phyloP scores from a whole-genome alignment of 2,329 filamentous ascomycete species.

The Trichoderma cornu-damae region DNA sequence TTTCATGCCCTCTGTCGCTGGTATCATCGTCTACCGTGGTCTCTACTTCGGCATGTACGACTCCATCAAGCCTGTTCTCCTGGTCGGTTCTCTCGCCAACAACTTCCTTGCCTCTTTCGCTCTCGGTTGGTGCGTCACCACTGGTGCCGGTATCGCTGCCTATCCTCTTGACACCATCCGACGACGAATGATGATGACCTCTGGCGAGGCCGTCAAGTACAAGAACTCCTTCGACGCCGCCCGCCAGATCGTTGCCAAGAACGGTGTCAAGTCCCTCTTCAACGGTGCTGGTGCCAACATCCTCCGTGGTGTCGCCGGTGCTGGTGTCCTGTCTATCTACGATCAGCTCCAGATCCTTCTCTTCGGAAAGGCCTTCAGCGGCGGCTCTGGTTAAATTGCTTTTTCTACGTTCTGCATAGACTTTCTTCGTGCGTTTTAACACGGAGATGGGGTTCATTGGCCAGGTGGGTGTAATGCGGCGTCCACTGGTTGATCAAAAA shows the following conservation, averaged over 20 bases:
- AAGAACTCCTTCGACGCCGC: slow-evolving; percentile 91
- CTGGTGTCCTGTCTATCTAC: slow-evolving; percentile 99
- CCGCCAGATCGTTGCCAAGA: slow-evolving; percentile 93
- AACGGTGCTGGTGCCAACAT: slow-evolving; percentile 99
- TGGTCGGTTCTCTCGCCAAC: slow-evolving; percentile 84
- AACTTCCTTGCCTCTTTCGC: slow-evolving; percentile 99
- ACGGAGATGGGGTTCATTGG: slow-evolving; percentile 29
- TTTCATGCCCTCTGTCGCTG: slow-evolving; percentile 98
- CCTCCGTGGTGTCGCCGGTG: slow-evolving; percentile 99
- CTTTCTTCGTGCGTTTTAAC: slow-evolving; percentile 28
- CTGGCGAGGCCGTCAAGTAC: slow-evolving; percentile 98
- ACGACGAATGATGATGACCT: slow-evolving; percentile 99
- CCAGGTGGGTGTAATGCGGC: slow-evolving; percentile 35
- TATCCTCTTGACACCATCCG: slow-evolving; percentile 99
- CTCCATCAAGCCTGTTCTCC: slow-evolving; percentile 98
- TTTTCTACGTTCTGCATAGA: slow-evolving; percentile 40
- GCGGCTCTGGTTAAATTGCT: slow-evolving; percentile 47
- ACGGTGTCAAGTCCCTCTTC: slow-evolving; percentile 99
- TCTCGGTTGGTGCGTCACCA: slow-evolving; percentile 99
- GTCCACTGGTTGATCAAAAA: slow-evolving; percentile 39
- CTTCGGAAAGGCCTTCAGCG: slow-evolving; percentile 99
- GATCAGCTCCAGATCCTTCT: slow-evolving; percentile 98
- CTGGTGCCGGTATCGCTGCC: slow-evolving; percentile 99
- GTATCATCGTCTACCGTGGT: slow-evolving; percentile 99
- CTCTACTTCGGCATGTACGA: slow-evolving; percentile 99